phyloP scores from a whole-genome alignment of 2,329 filamentous ascomycete species.

The Mycosphaerella sp. region DNA sequence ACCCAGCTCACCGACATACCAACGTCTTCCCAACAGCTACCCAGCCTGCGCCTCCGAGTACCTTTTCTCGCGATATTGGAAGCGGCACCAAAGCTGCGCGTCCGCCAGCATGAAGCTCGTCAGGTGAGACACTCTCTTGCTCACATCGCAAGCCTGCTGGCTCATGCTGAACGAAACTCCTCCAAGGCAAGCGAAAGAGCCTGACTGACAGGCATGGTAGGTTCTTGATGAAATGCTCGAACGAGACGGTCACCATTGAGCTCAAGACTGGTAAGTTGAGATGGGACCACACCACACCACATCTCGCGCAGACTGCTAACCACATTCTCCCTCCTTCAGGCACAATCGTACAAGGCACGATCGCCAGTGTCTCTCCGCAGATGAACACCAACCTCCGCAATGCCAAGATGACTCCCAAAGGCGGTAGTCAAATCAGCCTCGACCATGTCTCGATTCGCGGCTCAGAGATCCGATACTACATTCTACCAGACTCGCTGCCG shows the following conservation, averaged over 20 bases:
- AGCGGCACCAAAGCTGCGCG: constrained; percentile 8
- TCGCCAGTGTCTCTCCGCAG: constrained; percentile 91
- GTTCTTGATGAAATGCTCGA: constrained; percentile 98
- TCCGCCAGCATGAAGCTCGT: constrained; percentile 83
- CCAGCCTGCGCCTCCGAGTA: not conserved
- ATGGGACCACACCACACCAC: not conserved
- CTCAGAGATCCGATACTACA: constrained; percentile 92
- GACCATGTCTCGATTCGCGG: constrained; percentile 97
- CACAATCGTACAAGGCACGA: constrained; percentile 93
- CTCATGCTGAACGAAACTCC: constrained; percentile 43
- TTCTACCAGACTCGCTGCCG: constrained; percentile 90
- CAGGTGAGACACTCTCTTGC: constrained; percentile 57
- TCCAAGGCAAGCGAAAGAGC: constrained; percentile 37
- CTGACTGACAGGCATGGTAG: constrained; percentile 47
- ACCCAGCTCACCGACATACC: too few relatives aligned
- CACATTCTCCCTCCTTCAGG: constrained; percentile 46
- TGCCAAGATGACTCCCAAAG: constrained; percentile 91
- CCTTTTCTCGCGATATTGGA: not conserved
- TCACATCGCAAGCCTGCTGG: constrained; percentile 23
- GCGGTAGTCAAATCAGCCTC: constrained; percentile 77
- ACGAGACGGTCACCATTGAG: constrained; percentile 97
- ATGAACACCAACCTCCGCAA: constrained; percentile 97
- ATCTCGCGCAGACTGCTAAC: not conserved
- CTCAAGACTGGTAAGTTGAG: constrained; percentile 77
- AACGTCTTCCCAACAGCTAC: not conserved